These are phyloP conservation scores for Eucalyptus pauciflora DNA, from an alignment of 345 rosid genomes.

Conservation along the genomic window DNA sequence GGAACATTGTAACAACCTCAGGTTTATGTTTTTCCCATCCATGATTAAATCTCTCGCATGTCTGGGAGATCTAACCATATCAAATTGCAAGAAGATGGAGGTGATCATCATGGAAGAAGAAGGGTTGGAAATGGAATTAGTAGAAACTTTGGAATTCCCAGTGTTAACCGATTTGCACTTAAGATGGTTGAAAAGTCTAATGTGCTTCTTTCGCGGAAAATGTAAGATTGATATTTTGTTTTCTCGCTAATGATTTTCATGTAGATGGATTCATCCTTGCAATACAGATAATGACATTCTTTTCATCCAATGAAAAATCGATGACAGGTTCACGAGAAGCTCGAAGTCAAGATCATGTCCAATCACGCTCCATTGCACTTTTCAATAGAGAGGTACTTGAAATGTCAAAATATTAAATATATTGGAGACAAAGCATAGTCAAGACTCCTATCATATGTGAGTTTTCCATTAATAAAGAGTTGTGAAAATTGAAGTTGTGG, in stretches of 20 bases:
- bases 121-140: no score
- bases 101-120: accelerated
- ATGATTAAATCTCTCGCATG: no score
- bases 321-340: accelerated
- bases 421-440: accelerated
- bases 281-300: accelerated
- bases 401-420: no score
- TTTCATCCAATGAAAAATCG: accelerated
- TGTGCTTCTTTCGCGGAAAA: accelerated
- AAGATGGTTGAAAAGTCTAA: accelerated
- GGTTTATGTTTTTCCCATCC: no score
- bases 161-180: no score
- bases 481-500: not conserved
- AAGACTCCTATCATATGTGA: accelerated
- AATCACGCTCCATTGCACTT: accelerated
- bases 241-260: accelerated
- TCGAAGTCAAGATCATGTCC: accelerated
- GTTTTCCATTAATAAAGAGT: accelerated
- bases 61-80: accelerated
- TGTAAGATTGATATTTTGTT: no score
- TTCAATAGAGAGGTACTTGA: no score
- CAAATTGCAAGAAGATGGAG: no score
- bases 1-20: accelerated
- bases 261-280: accelerated
- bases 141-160: no score